phyloP scores from a whole-genome alignment of 306 rosid species.

The Fagus sylvatica region DNA sequence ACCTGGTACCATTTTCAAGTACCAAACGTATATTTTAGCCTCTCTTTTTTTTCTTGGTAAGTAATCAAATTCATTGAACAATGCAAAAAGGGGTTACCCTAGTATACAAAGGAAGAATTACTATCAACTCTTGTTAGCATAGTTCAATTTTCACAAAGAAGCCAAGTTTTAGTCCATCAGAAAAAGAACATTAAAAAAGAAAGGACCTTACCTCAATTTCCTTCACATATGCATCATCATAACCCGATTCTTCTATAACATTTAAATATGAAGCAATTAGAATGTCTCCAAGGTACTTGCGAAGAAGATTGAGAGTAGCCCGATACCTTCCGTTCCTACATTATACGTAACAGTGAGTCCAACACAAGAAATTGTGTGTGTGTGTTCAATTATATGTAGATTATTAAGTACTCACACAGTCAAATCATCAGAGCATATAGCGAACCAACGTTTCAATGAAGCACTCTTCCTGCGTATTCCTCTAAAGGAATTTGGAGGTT shows the following conservation, averaged over 20 bases:
- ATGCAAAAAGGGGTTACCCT: too few relatives aligned
- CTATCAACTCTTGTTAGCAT: constrained; percentile 11
- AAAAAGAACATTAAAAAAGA: constrained; percentile 20
- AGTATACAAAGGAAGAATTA: background rate
- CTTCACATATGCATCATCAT: constrained; percentile 67
- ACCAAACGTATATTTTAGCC: too few relatives aligned
- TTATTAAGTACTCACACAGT: constrained; percentile 52
- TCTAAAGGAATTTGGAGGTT: constrained; percentile 74
- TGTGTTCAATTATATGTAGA: background rate
- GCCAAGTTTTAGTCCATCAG: constrained; percentile 18
- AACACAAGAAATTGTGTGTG: constrained; percentile 1
- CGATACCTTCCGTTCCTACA: constrained; percentile 73
- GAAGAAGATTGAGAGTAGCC: constrained; percentile 64
- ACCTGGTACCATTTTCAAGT: too few relatives aligned
- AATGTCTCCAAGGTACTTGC: constrained; percentile 92
- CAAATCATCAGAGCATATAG: constrained; percentile 81
- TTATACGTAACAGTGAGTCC: constrained; percentile 21
- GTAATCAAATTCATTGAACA: too few relatives aligned
- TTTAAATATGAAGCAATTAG: constrained; percentile 83
- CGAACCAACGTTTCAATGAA: constrained; percentile 94
- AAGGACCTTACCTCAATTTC: constrained; percentile 79
- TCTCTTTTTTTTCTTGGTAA: too few relatives aligned
- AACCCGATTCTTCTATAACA: constrained; percentile 83
- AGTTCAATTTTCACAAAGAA: constrained; percentile 13
- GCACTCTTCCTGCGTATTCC: constrained; percentile 88